Conservation (phyloP, 495 filamentous ascomycete genomes). For the Penicillium chermesinum region DNA sequence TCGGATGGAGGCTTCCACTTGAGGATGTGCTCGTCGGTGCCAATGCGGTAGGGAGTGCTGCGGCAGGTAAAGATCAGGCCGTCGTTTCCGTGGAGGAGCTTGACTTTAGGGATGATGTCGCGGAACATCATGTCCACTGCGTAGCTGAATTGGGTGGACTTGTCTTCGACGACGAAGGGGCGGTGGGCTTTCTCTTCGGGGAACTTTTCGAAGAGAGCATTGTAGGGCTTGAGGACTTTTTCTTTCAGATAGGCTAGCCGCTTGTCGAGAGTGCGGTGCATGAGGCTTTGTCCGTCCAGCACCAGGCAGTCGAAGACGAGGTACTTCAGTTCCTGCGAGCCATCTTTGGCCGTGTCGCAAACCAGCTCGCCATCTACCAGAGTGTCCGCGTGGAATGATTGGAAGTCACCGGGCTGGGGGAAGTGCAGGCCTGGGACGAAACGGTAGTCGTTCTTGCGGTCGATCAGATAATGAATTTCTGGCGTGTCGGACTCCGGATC, state of each 20-base stretch:
- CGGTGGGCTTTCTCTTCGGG: conserved; percentile 65
- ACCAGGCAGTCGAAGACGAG: conserved; percentile 91
- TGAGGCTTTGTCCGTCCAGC: conserved; percentile 69
- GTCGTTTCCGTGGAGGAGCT: conserved; percentile 77
- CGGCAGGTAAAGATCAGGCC: conserved; percentile 95
- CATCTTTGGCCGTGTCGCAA: conserved; percentile 61
- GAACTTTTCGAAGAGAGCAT: conserved; percentile 59
- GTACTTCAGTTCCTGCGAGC: conserved; percentile 64
- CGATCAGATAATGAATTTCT: conserved; percentile 78
- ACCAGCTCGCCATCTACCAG: conserved; percentile 93
- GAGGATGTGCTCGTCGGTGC: conserved; percentile 86
- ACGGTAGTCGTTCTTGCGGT: conserved; percentile 96
- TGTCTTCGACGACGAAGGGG: conserved; percentile 77
- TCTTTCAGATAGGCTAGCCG: conserved; percentile 81
- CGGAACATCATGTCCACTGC: conserved; percentile 87
- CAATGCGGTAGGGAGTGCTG: conserved; percentile 74
- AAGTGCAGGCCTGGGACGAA: conserved; percentile 75
- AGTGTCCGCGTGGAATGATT: conserved; percentile 70
- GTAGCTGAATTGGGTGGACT: conserved; percentile 82
- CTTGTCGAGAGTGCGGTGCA: conserved; percentile 78
- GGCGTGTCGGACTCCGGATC: conserved; percentile 42
- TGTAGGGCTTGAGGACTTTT: conserved; percentile 74
- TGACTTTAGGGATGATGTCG: conserved; percentile 72
- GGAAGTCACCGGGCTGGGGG: conserved; percentile 57
- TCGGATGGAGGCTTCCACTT: conserved; percentile 96